Base-by-base conservation (phyloP, 2,329 filamentous ascomycete genomes). In the Xylaria sp. region DNA sequence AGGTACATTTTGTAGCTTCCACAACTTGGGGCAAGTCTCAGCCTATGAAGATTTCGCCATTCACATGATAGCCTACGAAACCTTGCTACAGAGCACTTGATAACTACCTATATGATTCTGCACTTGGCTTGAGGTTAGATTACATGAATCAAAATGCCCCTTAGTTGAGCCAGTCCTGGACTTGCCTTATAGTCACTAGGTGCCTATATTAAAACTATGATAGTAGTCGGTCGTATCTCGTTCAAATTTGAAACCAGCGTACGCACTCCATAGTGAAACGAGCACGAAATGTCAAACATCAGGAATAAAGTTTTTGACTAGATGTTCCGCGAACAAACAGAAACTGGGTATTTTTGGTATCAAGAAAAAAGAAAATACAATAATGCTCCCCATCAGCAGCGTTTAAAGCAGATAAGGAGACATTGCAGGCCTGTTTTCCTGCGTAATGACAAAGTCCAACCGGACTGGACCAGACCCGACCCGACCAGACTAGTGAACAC, bases 301-400 rank as follows among this genome's bases (percentile, higher is more conserved):
- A 61, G 33, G n/a, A 44, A 20, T 26, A 36, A 23, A 11, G 23
- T 23, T 44, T 1, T 26, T 15, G 49, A 53, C 49, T n/a, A 4
- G 15, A n/a, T 53, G 17, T 31, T 53, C 40, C 42, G 38, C 54
- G 5, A 46, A 53, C 36, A 61, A 71, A 53, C 23, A 66, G 38
- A 66, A 65, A 64, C 40, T 66, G 65, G 68, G 68, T 68, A 68
- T 68, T 70, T 56, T 46, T 63, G 31, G 36, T 56, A 65, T 59
- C 53, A 58, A 65, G 33, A 44, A 40, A 40, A 33, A 38, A 66
- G 23, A 51, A 33, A 48, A 23, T 20, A 46, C 44, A 46, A 69
- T 42, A 66, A 64, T 66, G 60, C 63, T 69, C 28, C 28, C 28
- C 28, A 31, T 54, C 66, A 58, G 62, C 42, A 23, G n/a, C 36